phyloP scores from a whole-genome alignment of 148 eudicot species.

The Euryodendron excelsum region DNA sequence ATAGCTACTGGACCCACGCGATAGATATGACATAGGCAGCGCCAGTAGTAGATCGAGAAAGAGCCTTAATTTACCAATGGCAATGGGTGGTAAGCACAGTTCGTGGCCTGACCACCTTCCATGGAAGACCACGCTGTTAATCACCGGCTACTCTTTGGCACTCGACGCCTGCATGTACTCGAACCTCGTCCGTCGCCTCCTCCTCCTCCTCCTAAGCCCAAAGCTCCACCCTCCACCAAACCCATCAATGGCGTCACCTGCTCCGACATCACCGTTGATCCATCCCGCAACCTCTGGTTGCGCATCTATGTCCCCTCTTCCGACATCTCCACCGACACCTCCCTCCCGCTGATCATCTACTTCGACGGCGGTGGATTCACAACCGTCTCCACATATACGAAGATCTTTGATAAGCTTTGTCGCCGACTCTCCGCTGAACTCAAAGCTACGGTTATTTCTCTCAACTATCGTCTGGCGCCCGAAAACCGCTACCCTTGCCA shows the following conservation, averaged over 20 bases:
- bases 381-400: neutral
- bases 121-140: neutral
- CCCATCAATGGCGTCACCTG: neutral
- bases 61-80: too few species aligned
- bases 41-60: too few species aligned
- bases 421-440: neutral
- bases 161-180: neutral
- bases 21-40: too few species aligned
- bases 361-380: slow-evolving; percentile 14
- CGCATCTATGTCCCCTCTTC: neutral
- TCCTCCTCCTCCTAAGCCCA: neutral
- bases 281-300: slow-evolving; percentile 6
- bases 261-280: slow-evolving; percentile 2
- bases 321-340: neutral
- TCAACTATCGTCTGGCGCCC: slow-evolving; percentile 13
- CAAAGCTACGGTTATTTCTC: slow-evolving; percentile 1
- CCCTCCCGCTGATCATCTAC: neutral
- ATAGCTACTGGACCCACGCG: too few species aligned
- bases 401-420: neutral
- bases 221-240: slow-evolving; percentile 5
- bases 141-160: neutral
- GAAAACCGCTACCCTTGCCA: slow-evolving; percentile 6
- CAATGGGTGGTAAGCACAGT: too few species aligned
- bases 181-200: neutral
- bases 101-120: neutral